Base-by-base conservation (phyloP, 208 protist genomes). In the Lotmaria passim region DNA sequence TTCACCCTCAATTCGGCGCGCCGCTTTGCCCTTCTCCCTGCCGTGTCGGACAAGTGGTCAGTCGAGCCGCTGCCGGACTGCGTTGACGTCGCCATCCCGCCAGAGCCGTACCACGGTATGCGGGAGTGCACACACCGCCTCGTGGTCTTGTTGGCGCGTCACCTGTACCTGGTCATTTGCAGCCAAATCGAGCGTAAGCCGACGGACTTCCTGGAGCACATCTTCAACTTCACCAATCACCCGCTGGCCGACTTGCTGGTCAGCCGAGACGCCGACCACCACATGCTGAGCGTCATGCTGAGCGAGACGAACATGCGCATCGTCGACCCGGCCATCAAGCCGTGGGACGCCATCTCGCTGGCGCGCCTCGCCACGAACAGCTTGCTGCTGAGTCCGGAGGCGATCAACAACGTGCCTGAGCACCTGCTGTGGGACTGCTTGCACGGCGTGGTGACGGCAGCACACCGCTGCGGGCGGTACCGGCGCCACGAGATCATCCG, bases 91-190 rank as follows among this genome's bases (percentile, higher is more conserved):
- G 46, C 76, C 31, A 81, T 86, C 44, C 79, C 86, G 7, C n/a
- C 81, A 10, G 64, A 75, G 52, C 76, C 74, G 41, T 76, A 84
- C 57, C 79, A 77, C 48, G 75, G 86, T 41, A 69, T 92, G 59
- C 39, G 48, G 23, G 79, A 75, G 23, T 85, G 69, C 38, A 86
- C 89, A 69, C 87, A 91, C 60, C 91, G 91, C n/a, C 91, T 96
- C 76, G 78, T 96, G 41, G 83, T 96, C 21, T 66, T 93, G 8
- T 73, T 96, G 44, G 85, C 89, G 2, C 91, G 89, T 7, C 91
- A 96, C 69, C 82, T 96, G 15, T 93, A 91, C 79, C 84, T 96
- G 17, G 78, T 90, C 52, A 79, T 93, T 12, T 87, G 83, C 71
- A 83, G 64, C 69, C 77, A 83, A 26, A 81, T 76, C 24, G 70